Percentiles rank a stretch among this genome's conserved stretches.
phyloP scores from a whole-genome alignment of 371 early-diverging fungal species.

The Mucor ambiguus region DNA sequence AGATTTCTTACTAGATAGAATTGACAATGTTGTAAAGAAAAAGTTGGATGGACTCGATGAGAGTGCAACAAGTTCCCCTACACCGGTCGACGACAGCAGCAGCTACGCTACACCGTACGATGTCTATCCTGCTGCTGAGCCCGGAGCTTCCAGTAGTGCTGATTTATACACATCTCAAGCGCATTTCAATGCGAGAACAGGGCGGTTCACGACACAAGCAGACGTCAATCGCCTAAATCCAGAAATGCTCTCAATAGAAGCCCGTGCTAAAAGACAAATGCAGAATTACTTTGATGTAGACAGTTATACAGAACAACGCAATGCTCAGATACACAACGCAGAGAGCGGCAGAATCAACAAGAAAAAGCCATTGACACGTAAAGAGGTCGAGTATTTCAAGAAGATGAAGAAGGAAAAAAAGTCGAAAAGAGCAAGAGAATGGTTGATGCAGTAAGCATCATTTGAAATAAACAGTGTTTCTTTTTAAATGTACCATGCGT shows the following conservation, averaged over 20 bases:
- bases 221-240: slow-evolving; percentile 45
- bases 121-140: neutral
- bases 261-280: slow-evolving; percentile 50
- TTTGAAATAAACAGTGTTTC: neutral
- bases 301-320: slow-evolving; percentile 42
- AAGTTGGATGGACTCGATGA: slow-evolving; percentile 29
- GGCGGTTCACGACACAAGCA: slow-evolving; percentile 48
- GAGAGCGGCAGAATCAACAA: slow-evolving; percentile 16
- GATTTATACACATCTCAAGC: slow-evolving; percentile 42
- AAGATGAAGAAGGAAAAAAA: slow-evolving; percentile 49
- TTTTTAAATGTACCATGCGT: no score
- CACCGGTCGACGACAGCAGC: neutral
- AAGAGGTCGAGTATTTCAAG: slow-evolving; percentile 47
- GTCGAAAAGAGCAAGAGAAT: slow-evolving; percentile 42
- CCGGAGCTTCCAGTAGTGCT: neutral
- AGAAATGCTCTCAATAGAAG: slow-evolving; percentile 38
- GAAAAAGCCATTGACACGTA: slow-evolving; percentile 39
- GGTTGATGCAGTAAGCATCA: slow-evolving; percentile 30
- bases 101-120: neutral
- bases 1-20: slow-evolving; percentile 45
- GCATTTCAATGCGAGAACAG: slow-evolving; percentile 56
- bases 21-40: slow-evolving; percentile 40
- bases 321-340: slow-evolving; percentile 19
- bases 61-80: neutral
- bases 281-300: slow-evolving; percentile 54